These are phyloP conservation scores for Beta macrorhiza DNA, from an alignment of 179 eudicot genomes.

Conservation along the genomic window DNA sequence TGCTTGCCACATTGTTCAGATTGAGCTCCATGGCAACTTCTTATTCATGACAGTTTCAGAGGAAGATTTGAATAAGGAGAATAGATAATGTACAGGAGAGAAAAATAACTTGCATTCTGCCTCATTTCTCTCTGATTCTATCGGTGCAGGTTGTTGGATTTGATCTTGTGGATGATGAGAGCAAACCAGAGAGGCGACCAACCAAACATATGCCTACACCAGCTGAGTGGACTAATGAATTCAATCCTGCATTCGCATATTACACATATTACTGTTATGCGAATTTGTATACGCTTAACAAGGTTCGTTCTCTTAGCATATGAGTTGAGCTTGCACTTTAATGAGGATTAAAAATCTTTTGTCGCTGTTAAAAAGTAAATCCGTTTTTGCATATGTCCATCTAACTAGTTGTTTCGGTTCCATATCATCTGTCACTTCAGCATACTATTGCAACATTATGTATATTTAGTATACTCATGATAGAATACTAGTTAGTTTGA, in stretches of 20 bases:
- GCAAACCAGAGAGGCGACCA: conserved; percentile 83
- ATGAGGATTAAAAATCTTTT: background rate
- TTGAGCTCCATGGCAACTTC: background rate
- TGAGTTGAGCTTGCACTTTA: background rate
- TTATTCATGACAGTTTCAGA: conserved; percentile 2
- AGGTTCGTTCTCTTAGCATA: conserved; percentile 42
- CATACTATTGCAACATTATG: background rate
- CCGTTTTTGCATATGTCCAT: too few relatives aligned
- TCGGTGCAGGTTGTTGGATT: conserved; percentile 68
- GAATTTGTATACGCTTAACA: conserved; percentile 73
- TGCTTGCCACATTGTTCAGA: background rate
- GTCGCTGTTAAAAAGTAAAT: background rate
- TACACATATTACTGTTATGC: conserved; percentile 79
- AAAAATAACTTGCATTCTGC: conserved; percentile 10
- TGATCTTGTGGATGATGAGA: conserved; percentile 81
- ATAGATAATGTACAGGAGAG: background rate
- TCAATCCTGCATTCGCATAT: conserved; percentile 76
- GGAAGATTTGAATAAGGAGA: background rate
- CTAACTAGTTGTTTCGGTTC: background rate
- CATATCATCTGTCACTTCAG: too few relatives aligned
- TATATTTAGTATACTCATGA: background rate
- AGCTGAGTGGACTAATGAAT: conserved; percentile 77
- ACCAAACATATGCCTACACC: conserved; percentile 88
- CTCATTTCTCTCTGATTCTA: background rate
- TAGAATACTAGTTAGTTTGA: background rate